Base-by-base conservation (phyloP, 257 asterid genomes). In the Coffea canephora region DNA sequence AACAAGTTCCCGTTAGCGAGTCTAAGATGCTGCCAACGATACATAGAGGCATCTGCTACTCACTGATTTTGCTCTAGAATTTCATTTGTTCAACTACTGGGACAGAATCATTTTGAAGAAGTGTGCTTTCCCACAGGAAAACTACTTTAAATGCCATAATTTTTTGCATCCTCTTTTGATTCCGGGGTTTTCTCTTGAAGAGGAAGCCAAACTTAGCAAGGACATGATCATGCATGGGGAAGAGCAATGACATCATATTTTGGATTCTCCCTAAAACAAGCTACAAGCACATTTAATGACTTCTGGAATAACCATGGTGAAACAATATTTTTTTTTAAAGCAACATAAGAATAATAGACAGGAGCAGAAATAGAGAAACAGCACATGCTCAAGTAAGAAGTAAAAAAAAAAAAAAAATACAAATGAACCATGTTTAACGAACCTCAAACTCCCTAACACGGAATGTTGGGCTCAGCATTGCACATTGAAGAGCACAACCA, bases 361-460 rank as follows among this genome's bases (percentile, higher is more conserved):
- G 55, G 74, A 68, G 23, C 54, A 31, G 27, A n/a, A 36, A 80
- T 19, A 39, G 36, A 49, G 19, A 79, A 75, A 78, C 3, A 43
- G 76, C 19, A 59, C 5, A 21, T 9, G 45, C 61, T 45, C 46
- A 41, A 11, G 62, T 10, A 76, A 54, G 48, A 66, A 23, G 31
- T 48, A 65, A 25, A 27, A 21, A 67, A 48, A 27, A 21, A 67
- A 48, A 31, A 31, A 48, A 77, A 34, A 21, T 74, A 70, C 6
- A 23, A 19, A n/a, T 8, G 31, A 31, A 64, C 48, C 59, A 68
- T 52, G 75, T 49, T 75, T 75, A 74, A 86, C 97, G 81, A 83
- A 96, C 99, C 99, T 94, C 98, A 19, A 90, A 96, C 43, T 92
- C 97, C 87, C 92, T 90, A 77, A 90, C 97, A 78, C 96, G 96